These are phyloP conservation scores for Capsella bursapastoris DNA, from an alignment of 345 rosid genomes.

Conservation along the genomic window DNA sequence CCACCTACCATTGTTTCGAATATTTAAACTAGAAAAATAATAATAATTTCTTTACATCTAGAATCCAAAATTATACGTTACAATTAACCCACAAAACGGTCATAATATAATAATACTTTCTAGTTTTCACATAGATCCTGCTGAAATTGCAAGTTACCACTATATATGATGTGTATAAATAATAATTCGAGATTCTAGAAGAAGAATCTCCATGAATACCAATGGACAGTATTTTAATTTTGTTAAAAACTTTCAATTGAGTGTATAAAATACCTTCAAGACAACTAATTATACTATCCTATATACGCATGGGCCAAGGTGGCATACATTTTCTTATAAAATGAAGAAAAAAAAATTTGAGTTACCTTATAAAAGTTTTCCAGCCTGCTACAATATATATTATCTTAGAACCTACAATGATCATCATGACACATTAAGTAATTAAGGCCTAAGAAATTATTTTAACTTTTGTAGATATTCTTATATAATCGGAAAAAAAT, in stretches of 20 bases:
- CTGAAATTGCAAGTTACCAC: slow-evolving; percentile 44
- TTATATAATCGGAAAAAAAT: slow-evolving; percentile 10
- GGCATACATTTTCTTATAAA: slow-evolving; percentile 46
- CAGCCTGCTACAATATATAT: slow-evolving; percentile 14
- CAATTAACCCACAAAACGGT: slow-evolving; percentile 38
- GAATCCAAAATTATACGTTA: slow-evolving; percentile 44
- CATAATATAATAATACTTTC: slow-evolving; percentile 29
- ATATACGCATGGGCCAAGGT: slow-evolving; percentile 59
- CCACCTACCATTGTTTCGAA: slow-evolving; percentile 39
- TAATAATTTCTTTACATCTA: slow-evolving; percentile 23
- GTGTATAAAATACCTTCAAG: slow-evolving; percentile 34
- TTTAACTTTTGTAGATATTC: not conserved
- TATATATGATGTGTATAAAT: slow-evolving; percentile 10
- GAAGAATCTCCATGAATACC: slow-evolving; percentile 26
- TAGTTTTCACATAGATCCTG: slow-evolving; percentile 38
- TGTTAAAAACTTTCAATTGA: slow-evolving; percentile 4
- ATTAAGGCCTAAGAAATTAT: slow-evolving; percentile 12
- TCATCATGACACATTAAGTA: slow-evolving; percentile 37
- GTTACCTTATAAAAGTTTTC: slow-evolving; percentile 13
- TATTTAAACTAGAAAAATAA: slow-evolving; percentile 22
- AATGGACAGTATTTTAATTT: not conserved
- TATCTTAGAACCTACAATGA: slow-evolving; percentile 36
- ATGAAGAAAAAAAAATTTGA: not conserved
- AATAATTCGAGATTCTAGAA: slow-evolving; percentile 32
- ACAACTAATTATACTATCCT: slow-evolving; percentile 48